These are phyloP conservation scores for Psidium friedrichsthalianum DNA, from an alignment of 345 rosid genomes.

Conservation along the genomic window DNA sequence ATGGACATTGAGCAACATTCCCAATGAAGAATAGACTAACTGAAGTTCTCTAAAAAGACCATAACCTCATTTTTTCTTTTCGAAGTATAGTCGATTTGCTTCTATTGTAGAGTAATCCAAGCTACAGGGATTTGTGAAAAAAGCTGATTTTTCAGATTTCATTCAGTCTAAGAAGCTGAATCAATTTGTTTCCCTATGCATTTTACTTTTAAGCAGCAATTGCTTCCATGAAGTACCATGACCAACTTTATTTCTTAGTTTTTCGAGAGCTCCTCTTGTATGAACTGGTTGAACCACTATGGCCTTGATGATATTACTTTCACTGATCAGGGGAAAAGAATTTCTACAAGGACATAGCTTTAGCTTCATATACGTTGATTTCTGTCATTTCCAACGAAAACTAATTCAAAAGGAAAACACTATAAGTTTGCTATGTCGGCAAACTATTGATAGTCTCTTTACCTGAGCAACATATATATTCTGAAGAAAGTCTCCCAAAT, in stretches of 20 bases:
- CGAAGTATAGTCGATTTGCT: neutral
- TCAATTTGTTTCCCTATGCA: neutral
- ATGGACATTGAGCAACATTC: neutral
- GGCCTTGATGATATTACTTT: neutral
- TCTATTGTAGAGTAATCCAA: neutral
- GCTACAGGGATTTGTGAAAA: neutral
- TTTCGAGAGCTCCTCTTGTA: neutral
- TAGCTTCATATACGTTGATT: neutral
- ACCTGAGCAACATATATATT: conserved; percentile 67
- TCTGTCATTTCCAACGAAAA: neutral
- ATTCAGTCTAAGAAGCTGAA: neutral
- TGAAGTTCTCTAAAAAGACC: neutral
- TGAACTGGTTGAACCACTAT: neutral
- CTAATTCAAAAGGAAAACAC: neutral
- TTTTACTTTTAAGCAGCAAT: neutral
- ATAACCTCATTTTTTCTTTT: neutral
- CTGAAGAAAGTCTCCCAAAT: conserved; percentile 67
- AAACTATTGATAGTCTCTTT: neutral
- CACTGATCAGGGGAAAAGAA: neutral
- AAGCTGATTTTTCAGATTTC: neutral
- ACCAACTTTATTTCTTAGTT: neutral
- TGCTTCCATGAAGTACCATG: neutral
- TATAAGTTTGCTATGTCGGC: neutral
- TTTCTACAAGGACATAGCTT: neutral
- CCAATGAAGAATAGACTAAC: neutral